A percentile compares a stretch with the other conserved stretches of the same genome.
Conservation (phyloP, 1,284 basidiomycete genomes). For the Gymnopus androsaceus region DNA sequence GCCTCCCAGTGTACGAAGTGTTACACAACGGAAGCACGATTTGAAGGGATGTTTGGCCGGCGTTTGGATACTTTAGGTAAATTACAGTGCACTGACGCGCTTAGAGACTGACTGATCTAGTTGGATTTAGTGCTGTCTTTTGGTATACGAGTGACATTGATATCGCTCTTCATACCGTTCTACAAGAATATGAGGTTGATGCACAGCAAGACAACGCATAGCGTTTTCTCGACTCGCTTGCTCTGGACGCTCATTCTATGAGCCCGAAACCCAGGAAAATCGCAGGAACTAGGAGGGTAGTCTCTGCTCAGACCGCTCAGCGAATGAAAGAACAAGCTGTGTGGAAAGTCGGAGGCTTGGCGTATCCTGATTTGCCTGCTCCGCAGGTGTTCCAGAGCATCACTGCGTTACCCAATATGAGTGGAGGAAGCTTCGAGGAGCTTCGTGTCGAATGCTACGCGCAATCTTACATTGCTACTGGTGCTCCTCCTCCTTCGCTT, state of each 20-base stretch:
- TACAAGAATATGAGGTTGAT: no score
- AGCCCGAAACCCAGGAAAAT: not conserved
- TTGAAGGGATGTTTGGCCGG: slow-evolving; percentile 80
- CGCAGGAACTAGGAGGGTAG: not conserved
- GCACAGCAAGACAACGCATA: not conserved
- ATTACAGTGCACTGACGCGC: slow-evolving; percentile 21
- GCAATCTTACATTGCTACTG: slow-evolving; percentile 3
- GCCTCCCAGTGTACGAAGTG: slow-evolving; percentile 61
- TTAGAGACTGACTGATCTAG: no score
- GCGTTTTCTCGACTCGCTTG: slow-evolving; percentile 1
- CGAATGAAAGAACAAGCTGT: not conserved
- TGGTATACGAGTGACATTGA: no score
- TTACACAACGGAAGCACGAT: slow-evolving; percentile 73
- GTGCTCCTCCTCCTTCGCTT: slow-evolving; percentile 1
- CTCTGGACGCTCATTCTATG: not conserved
- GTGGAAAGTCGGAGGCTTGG: not conserved
- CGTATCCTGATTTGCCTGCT: not conserved
- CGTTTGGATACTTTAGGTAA: slow-evolving; percentile 85
- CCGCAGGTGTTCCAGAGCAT: slow-evolving; percentile 3
- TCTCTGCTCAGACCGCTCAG: slow-evolving; percentile 1
- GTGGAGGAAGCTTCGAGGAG: slow-evolving; percentile 1
- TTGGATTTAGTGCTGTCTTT: no score
- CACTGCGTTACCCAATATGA: not conserved
- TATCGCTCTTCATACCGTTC: no score
- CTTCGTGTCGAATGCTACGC: slow-evolving; percentile 6